phyloP scores from a whole-genome alignment of 2,329 filamentous ascomycete genomes.

The Tolypocladium sp. region DNA sequence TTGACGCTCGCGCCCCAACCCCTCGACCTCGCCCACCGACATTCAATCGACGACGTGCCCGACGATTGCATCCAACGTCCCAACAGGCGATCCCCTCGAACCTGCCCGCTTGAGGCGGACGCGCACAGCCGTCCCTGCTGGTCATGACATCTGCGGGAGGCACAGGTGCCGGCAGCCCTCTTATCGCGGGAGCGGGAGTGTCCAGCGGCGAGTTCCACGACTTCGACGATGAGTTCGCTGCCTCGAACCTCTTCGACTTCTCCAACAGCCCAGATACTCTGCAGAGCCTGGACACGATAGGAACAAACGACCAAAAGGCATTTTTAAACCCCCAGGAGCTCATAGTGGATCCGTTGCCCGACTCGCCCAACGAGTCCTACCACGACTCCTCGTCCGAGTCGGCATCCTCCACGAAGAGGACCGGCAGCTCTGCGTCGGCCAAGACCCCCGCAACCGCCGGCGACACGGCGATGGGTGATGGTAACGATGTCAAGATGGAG shows the following conservation, averaged over 20 bases:
- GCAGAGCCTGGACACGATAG: conserved; percentile 21
- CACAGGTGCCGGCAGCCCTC: conserved; percentile 24
- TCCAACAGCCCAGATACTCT: conserved; percentile 27
- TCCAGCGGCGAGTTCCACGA: conserved; percentile 27
- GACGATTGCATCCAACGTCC: background rate
- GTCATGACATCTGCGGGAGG: conserved; percentile 25
- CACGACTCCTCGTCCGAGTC: conserved; percentile 45
- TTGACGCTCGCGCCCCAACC: background rate
- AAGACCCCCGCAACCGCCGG: conserved; percentile 30
- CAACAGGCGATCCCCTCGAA: background rate
- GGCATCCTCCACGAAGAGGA: conserved; percentile 36
- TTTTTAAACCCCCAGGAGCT: conserved; percentile 24
- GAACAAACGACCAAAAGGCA: conserved; percentile 18
- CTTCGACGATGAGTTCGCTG: conserved; percentile 25
- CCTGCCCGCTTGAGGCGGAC: conserved; percentile 7
- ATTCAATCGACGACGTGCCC: background rate
- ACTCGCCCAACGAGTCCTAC: conserved; percentile 31
- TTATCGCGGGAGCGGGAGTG: conserved; percentile 28
- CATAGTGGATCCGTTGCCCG: conserved; percentile 27
- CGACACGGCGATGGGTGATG: conserved; percentile 35
- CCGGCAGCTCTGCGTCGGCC: conserved; percentile 35
- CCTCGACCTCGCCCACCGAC: background rate
- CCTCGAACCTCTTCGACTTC: conserved; percentile 24
- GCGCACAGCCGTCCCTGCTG: conserved; percentile 12
- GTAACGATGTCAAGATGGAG: conserved; percentile 28